A percentile compares a stretch with the other conserved stretches of the same genome.
phyloP scores from a whole-genome alignment of 805 yeast genomes.

The Starmera dryadoides region DNA sequence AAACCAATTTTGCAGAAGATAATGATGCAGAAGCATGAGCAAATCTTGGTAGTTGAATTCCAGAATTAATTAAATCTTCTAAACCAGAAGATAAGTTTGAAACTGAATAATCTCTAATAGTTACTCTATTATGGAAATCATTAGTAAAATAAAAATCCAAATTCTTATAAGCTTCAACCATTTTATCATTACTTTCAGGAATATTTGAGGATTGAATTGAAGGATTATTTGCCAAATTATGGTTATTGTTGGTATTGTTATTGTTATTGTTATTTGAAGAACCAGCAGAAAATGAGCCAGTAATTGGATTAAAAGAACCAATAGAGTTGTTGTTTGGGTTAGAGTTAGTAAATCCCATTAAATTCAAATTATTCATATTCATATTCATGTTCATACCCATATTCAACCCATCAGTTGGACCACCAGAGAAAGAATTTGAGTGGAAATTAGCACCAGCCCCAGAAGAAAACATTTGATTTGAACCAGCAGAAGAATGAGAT shows the following conservation, averaged over 20 bases:
- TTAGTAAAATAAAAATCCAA: slow-evolving; percentile 17
- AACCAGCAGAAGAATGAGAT: too few species aligned
- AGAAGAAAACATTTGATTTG: too few species aligned
- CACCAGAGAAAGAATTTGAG: neutral
- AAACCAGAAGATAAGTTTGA: slow-evolving; percentile 4
- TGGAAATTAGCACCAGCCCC: neutral
- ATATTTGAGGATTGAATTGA: slow-evolving; percentile 1
- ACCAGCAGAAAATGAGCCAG: neutral
- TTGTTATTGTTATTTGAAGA: neutral
- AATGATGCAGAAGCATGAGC: slow-evolving; percentile 1
- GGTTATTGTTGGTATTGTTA: neutral
- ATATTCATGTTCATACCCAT: too few species aligned
- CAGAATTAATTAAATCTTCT: neutral
- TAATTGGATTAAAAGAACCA: neutral
- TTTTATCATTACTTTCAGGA: slow-evolving; percentile 10
- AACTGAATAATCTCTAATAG: slow-evolving; percentile 11
- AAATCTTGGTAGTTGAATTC: slow-evolving; percentile 3
- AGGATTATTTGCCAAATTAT: too few species aligned
- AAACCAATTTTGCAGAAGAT: slow-evolving; percentile 33
- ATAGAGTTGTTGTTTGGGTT: neutral
- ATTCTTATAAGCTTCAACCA: slow-evolving; percentile 12
- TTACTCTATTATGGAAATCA: slow-evolving; percentile 17
- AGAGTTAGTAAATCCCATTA: too few species aligned
- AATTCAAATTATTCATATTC: too few species aligned
- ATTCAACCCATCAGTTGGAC: too few species aligned